These are phyloP conservation scores for Aspergillus sp. DNA, from an alignment of 2,329 filamentous ascomycete species.

Conservation along the genomic window DNA sequence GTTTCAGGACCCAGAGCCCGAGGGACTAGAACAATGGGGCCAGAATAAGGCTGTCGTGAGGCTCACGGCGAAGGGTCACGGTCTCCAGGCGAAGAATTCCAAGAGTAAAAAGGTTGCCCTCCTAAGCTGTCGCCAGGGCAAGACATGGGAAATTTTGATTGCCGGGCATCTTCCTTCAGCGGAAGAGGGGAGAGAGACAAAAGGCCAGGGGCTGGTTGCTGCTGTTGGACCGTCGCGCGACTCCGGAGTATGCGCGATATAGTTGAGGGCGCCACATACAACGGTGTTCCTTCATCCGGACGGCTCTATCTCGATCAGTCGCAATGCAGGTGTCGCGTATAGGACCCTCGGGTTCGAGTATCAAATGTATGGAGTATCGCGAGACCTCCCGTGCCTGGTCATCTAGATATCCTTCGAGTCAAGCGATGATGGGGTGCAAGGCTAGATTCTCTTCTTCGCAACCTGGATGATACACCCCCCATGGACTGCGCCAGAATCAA, in stretches of 20 bases:
- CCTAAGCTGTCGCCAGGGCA: conserved; percentile 12
- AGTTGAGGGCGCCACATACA: conserved; percentile 16
- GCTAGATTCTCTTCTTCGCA: conserved; percentile 21
- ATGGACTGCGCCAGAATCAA: conserved; percentile 26
- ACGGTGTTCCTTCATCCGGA: conserved; percentile 7
- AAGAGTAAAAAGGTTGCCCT: conserved; percentile 5
- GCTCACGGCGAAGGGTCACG: conserved; percentile 9
- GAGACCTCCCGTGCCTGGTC: conserved; percentile 15
- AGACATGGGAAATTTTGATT: conserved; percentile 2
- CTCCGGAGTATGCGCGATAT: conserved; percentile 19
- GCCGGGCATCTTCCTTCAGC: conserved; percentile 2
- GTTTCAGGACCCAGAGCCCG: background rate
- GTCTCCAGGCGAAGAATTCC: conserved; percentile 1
- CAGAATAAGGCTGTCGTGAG: conserved; percentile 19
- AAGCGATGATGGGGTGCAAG: conserved; percentile 17
- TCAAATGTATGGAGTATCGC: background rate
- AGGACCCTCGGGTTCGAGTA: conserved; percentile 6
- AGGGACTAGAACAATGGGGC: background rate
- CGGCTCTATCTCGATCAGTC: conserved; percentile 14
- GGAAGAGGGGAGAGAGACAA: conserved; percentile 7
- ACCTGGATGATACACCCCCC: conserved; percentile 25
- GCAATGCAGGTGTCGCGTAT: conserved; percentile 5
- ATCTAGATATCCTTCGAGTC: conserved; percentile 20
- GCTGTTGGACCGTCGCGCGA: conserved; percentile 15
- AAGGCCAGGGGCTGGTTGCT: conserved; percentile 12